Conservation (phyloP, 177 flowering plant species). For the Tripterygium wilfordii region DNA sequence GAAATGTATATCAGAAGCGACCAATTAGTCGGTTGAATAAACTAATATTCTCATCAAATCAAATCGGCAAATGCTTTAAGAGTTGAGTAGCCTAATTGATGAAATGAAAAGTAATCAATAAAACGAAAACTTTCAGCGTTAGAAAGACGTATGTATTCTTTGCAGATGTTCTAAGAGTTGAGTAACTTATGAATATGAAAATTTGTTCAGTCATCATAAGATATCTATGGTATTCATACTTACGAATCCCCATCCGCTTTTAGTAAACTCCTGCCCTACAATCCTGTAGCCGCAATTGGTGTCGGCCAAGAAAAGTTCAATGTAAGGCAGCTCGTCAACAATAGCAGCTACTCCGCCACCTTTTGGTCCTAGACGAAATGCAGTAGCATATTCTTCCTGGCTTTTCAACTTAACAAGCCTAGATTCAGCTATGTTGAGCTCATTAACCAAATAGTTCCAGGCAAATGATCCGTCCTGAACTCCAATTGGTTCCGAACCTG, state of each 20-base stretch:
- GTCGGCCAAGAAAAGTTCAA: slow-evolving; percentile 61
- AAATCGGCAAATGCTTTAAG: no score
- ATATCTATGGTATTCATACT: slow-evolving; percentile 41
- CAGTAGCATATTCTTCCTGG: slow-evolving; percentile 38
- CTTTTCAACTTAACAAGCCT: slow-evolving; percentile 40
- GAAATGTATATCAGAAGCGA: not conserved
- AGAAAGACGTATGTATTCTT: no score
- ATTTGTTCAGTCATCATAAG: no score
- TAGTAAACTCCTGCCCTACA: slow-evolving; percentile 88
- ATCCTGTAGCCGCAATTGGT: slow-evolving; percentile 47
- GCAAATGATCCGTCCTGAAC: slow-evolving; percentile 88
- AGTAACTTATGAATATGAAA: no score
- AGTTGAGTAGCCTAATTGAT: no score
- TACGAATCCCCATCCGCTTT: slow-evolving; percentile 98
- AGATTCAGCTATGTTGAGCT: slow-evolving; percentile 64
- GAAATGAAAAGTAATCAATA: no score
- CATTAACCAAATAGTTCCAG: slow-evolving; percentile 56
- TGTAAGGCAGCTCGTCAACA: slow-evolving; percentile 91
- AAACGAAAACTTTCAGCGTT: no score
- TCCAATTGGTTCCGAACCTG: slow-evolving; percentile 68
- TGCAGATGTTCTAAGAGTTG: no score
- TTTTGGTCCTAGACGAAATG: slow-evolving; percentile 61
- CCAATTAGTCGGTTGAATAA: no score
- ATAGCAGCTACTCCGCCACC: slow-evolving; percentile 87
- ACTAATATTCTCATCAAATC: no score